These are phyloP conservation scores for Trematosphaeria pertusa DNA, from an alignment of 2,329 filamentous ascomycete genomes.

Conservation along the genomic window DNA sequence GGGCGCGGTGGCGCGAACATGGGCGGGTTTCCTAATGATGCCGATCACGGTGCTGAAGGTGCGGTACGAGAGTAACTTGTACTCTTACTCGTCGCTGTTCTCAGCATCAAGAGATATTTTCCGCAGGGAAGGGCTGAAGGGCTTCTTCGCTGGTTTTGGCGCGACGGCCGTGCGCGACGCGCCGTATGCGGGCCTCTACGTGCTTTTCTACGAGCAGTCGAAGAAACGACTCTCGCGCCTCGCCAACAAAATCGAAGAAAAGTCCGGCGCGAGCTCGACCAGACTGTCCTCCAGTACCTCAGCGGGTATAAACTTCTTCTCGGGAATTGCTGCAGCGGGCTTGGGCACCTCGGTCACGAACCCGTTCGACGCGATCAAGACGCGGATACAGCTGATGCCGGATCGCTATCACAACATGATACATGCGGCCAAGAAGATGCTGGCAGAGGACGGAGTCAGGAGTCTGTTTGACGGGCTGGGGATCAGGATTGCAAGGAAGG, in stretches of 20 bases:
- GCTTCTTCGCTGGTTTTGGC: slow-evolving; percentile 93
- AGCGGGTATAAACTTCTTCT: slow-evolving; percentile 82
- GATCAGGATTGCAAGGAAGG: slow-evolving; percentile 88
- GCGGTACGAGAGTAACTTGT: slow-evolving; percentile 88
- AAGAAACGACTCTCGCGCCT: slow-evolving; percentile 66
- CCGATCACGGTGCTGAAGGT: slow-evolving; percentile 97
- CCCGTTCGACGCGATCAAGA: slow-evolving; percentile 97
- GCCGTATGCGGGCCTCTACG: slow-evolving; percentile 95
- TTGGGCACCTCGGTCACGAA: slow-evolving; percentile 90
- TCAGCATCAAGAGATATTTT: slow-evolving; percentile 78
- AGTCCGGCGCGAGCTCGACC: slow-evolving; percentile 25
- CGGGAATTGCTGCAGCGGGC: slow-evolving; percentile 80
- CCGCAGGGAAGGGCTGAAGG: slow-evolving; percentile 73
- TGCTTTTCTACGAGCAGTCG: slow-evolving; percentile 88
- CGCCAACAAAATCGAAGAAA: slow-evolving; percentile 39
- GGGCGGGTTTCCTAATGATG: slow-evolving; percentile 91
- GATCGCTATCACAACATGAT: slow-evolving; percentile 81
- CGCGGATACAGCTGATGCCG: slow-evolving; percentile 89
- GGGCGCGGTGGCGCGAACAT: slow-evolving; percentile 81
- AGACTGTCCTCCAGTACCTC: slow-evolving; percentile 50
- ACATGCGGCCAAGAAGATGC: slow-evolving; percentile 77
- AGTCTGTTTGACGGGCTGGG: slow-evolving; percentile 86
- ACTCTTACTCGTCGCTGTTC: slow-evolving; percentile 78
- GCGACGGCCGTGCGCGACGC: slow-evolving; percentile 92
- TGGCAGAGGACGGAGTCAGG: slow-evolving; percentile 78